Evolutionary conservation across 495 filamentous ascomycete species (phyloP), one percentile per base, ranked within the genome.

Genomic region (Darksidea phi): DNA sequence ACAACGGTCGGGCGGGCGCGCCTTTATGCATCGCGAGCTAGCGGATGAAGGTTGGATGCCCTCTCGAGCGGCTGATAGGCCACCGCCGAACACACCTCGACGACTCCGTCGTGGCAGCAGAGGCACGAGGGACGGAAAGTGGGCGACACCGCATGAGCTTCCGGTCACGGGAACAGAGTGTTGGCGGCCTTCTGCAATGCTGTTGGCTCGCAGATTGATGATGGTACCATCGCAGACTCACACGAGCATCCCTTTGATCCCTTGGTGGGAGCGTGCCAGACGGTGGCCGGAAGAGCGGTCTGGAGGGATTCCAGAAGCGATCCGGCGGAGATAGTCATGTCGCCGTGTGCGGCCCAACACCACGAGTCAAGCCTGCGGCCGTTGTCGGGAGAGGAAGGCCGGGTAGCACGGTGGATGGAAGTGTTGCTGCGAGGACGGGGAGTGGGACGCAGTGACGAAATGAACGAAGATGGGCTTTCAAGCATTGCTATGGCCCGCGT

Each of bases 131-230:
- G 26, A 45, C 42, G 26, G 49, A 59, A 54, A 38, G 20, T 42
- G 53, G 56, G 26, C 18, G 26, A 23, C 51, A 64, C 70, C 70
- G 71, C 71, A 74, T 65, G 26, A 67, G 38, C 24, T 58, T 43
- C 34, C 54, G 59, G 60, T 72, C 72, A 73, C 72, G 71, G 72
- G 71, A 73, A 70, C n/a, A 59, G 48, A 32, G 41, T 68, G 64
- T 59, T 32, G 62, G 62, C 25, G 55, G 66, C 46, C 45, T 46
- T 57, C 23, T 37, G 55, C 18, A 34, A 41, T 10, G 45, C 26
- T 53, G 66, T 68, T 68, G 66, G 66, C 57, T 61, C 61, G 43
- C 49, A 51, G 26, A 47, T 67, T 51, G 56, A 67, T 60, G 49
- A 60, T 20, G 64, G 66, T 61, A 37, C 41, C 47, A 68, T 68